Evolutionary conservation across 2,329 filamentous ascomycete genomes (phyloP).

Genomic region (Macrophomina pseudophaseolina): DNA sequence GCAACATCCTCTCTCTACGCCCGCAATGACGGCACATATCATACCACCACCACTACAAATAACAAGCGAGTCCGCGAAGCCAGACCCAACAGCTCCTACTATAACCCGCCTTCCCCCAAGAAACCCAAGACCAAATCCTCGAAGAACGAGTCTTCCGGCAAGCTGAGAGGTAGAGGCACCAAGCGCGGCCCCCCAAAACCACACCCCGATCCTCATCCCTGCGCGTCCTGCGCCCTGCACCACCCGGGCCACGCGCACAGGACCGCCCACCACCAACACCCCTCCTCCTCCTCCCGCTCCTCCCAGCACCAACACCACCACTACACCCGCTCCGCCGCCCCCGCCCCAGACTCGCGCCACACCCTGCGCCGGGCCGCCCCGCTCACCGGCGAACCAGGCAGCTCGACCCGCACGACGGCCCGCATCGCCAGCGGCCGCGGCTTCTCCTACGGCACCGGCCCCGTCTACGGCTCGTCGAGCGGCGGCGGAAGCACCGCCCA

Average conservation of each 20-base stretch:
- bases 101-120: slow-evolving; percentile 1
- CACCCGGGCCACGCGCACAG: slow-evolving; percentile 16
- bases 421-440: neutral
- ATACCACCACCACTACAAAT: slow-evolving; percentile 1
- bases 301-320: neutral
- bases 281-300: neutral
- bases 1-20: slow-evolving; percentile 15
- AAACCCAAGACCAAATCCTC: neutral
- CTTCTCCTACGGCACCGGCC: neutral
- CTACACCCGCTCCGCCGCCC: neutral
- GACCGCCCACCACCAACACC: neutral
- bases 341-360: neutral
- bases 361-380: neutral
- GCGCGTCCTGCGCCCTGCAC: slow-evolving; percentile 15
- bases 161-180: slow-evolving; percentile 15
- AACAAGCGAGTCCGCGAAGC: slow-evolving; percentile 21
- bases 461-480: no score
- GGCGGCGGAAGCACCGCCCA: neutral
- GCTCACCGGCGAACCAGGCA: neutral
- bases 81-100: neutral
- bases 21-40: neutral
- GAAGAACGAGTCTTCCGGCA: neutral
- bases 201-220: neutral
- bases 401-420: neutral
- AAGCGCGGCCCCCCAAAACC: slow-evolving; percentile 10